These are phyloP conservation scores for Luffa acutangula DNA, from an alignment of 306 rosid genomes.

Conservation along the genomic window DNA sequence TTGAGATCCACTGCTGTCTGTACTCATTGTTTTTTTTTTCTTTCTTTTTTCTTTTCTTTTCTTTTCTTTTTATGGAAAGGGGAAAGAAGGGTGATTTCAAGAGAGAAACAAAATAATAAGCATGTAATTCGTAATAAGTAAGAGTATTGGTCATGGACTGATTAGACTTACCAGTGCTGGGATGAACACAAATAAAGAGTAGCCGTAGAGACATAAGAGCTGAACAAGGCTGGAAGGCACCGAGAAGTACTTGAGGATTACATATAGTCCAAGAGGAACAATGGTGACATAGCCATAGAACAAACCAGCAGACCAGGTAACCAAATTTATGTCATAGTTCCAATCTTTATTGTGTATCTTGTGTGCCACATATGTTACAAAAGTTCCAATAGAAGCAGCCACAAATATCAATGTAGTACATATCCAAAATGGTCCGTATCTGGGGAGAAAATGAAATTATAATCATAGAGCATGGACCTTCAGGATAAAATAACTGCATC, in stretches of 20 bases:
- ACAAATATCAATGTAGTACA: constrained; percentile 91
- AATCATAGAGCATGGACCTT: constrained; percentile 9
- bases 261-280: constrained; percentile 64
- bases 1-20: neutral
- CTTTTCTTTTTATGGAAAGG: neutral
- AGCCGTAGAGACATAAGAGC: constrained; percentile 88
- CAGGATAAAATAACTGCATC: neutral
- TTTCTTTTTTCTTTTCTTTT: neutral
- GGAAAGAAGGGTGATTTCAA: neutral
- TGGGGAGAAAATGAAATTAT: constrained; percentile 19
- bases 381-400: constrained; percentile 90
- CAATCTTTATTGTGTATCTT: constrained; percentile 64
- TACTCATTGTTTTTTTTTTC: neutral
- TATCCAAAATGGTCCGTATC: constrained; percentile 99
- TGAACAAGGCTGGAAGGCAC: constrained; percentile 88
- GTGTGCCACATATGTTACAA: constrained; percentile 85
- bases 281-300: constrained; percentile 86
- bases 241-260: constrained; percentile 84
- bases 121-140: neutral
- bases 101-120: neutral
- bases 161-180: constrained; percentile 70
- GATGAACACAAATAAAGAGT: constrained; percentile 81
- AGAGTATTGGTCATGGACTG: neutral
- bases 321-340: constrained; percentile 86
- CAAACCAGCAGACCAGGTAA: constrained; percentile 94